Percentiles rank a stretch among this genome's conserved stretches.
phyloP scores from a whole-genome alignment of 805 yeast species.

The Metschnikowia colocasiae region DNA sequence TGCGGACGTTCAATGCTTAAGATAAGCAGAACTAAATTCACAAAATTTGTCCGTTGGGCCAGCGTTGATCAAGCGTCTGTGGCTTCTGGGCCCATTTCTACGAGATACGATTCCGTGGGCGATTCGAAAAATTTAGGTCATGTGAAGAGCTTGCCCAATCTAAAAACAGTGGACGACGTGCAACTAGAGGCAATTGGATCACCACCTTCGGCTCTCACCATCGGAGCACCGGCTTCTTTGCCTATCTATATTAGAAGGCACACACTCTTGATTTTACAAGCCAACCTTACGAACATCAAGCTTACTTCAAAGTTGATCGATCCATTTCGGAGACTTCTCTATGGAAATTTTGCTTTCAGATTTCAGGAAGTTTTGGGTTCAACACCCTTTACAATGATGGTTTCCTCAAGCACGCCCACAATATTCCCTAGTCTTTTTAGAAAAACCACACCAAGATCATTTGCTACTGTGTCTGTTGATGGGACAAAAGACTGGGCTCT shows the following conservation, averaged over 20 bases:
- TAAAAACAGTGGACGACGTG: constrained; percentile 20
- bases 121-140: constrained; percentile 10
- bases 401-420: constrained; percentile 35
- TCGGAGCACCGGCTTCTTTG: constrained; percentile 56
- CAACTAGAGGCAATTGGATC: constrained; percentile 44
- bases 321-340: constrained; percentile 41
- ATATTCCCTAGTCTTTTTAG: constrained; percentile 14
- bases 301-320: constrained; percentile 24
- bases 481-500: constrained; percentile 65
- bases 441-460: constrained; percentile 31
- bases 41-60: background rate
- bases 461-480: constrained; percentile 46
- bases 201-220: constrained; percentile 46
- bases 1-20: background rate
- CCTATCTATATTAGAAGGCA: constrained; percentile 50
- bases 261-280: constrained; percentile 48
- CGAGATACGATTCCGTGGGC: constrained; percentile 7
- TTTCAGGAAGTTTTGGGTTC: constrained; percentile 50
- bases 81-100: constrained; percentile 7
- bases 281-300: constrained; percentile 19
- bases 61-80: constrained; percentile 8
- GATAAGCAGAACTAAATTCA: background rate
- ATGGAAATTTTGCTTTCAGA: constrained; percentile 42
- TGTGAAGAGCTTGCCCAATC: constrained; percentile 16
- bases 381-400: constrained; percentile 41